Evolutionary conservation across 495 filamentous ascomycete species (phyloP), one percentile per base, ranked within the genome.

Genomic region (Talaromyces borbonicus): DNA sequence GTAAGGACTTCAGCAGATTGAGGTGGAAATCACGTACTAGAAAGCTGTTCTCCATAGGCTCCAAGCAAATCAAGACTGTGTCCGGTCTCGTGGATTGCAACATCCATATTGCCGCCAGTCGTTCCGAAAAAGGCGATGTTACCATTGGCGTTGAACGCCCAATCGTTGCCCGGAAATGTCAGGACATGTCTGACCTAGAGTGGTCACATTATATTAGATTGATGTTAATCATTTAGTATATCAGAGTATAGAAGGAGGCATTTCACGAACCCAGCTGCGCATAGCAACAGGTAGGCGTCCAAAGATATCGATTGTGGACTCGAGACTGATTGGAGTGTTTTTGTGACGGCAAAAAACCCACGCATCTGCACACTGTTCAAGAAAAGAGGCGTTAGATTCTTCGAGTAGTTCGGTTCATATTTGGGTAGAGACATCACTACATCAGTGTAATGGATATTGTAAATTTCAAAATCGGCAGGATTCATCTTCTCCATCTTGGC

Each of bases 281-380:
- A 57, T 57, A 14, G 51, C 52, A 4, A 63, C 50, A 12, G 62
- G 62, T 31, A 66, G 40, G 22, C 50, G 50, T 46, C 62, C 57
- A 47, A 66, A 58, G 18, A 57, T 51, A 11, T 56, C 55, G 16
- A 54, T 42, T 7, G 53, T 54, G 16, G 47, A 31, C 8, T 48
- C 46, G 19, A 54, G 42, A 15, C 47, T 30, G 8, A 33, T 31
- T 18, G 15, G 26, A 8, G 47, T 40, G 24, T 55, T 29, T 36
- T 54, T 60, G 43, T 61, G 55, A 9, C 55, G 53, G 35, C 60
- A 65, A 36, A 65, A 56, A 8, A 56, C 46, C 62, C 62, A 63
- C 12, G 62, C 46, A 25, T 51, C 37, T 14, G 16, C 33, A 40
- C 61, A 62, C 39, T 46, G 15, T 19, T n/a, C n/a, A 30, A 11